phyloP scores from a whole-genome alignment of 495 filamentous ascomycete species.

The Jackrogersella minutella region DNA sequence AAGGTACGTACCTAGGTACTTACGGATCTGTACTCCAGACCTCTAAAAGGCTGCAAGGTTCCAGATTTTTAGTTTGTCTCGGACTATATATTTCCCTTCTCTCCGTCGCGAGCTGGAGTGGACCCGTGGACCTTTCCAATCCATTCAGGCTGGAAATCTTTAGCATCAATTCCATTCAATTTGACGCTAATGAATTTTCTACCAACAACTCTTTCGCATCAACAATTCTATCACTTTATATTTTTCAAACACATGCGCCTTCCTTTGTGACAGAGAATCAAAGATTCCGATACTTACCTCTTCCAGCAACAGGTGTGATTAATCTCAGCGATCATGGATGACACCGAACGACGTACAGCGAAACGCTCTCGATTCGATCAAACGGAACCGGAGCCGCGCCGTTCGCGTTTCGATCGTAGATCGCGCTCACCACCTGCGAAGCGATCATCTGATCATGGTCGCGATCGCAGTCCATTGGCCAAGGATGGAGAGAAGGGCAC shows the following conservation, averaged over 20 bases:
- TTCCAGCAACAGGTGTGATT: neutral
- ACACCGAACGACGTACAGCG: constrained; percentile 73
- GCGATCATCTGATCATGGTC: constrained; percentile 59
- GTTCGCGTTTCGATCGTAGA: constrained; percentile 84
- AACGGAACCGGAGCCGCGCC: constrained; percentile 77
- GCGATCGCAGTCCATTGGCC: constrained; percentile 82
- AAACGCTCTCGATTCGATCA: constrained; percentile 95
- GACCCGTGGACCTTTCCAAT: constrained; percentile 7
- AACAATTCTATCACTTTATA: neutral
- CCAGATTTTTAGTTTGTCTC: too few species aligned
- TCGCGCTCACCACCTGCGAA: constrained; percentile 80
- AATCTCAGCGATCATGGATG: constrained; percentile 66
- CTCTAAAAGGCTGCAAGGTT: too few species aligned
- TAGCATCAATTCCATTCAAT: constrained; percentile 1
- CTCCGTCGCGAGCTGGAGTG: constrained; percentile 12
- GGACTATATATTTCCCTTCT: constrained; percentile 9
- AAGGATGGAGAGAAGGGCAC: constrained; percentile 64
- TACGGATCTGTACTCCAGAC: neutral
- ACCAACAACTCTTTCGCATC: neutral
- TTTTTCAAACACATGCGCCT: neutral
- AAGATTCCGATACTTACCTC: neutral
- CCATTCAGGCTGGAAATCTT: constrained; percentile 15
- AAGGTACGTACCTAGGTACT: neutral
- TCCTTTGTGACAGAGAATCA: neutral
- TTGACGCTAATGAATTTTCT: constrained; percentile 1